Conservation (phyloP, 257 asterid species). For the Solanum dulcamara region DNA sequence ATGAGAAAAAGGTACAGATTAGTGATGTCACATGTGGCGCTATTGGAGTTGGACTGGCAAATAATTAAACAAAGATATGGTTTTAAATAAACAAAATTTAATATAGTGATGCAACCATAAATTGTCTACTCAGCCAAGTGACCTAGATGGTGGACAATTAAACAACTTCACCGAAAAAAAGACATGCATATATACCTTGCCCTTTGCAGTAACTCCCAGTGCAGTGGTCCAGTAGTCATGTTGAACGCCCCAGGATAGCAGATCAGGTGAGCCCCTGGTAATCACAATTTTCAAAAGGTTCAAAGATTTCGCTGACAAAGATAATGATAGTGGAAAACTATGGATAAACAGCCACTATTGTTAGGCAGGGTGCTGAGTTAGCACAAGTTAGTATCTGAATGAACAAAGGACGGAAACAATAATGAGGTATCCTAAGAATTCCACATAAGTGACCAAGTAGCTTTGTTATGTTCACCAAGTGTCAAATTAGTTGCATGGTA, state of each 20-base stretch:
- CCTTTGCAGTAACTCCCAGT: conserved; percentile 88
- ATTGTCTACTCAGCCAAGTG: not conserved
- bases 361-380: not conserved
- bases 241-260: conserved; percentile 98
- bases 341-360: not conserved
- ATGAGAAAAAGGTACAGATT: conserved; percentile 16
- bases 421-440: not conserved
- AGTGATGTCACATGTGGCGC: not conserved
- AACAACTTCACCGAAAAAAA: not conserved
- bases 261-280: conserved; percentile 74
- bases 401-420: not conserved
- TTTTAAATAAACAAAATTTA: not conserved
- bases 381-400: not conserved
- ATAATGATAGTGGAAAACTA: not conserved
- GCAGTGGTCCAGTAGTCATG: conserved; percentile 94
- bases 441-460: too few relatives aligned
- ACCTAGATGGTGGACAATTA: not conserved
- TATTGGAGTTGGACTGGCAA: not conserved
- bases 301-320: not conserved
- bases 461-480: too few relatives aligned
- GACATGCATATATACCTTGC: conserved; percentile 42
- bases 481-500: too few relatives aligned
- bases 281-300: not conserved
- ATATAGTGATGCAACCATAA: not conserved
- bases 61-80: not conserved